A percentile compares a stretch with the other conserved stretches of the same genome.
These are phyloP conservation scores for Golubevia pallescens DNA, from an alignment of 1,284 basidiomycete species.

Conservation along the genomic window DNA sequence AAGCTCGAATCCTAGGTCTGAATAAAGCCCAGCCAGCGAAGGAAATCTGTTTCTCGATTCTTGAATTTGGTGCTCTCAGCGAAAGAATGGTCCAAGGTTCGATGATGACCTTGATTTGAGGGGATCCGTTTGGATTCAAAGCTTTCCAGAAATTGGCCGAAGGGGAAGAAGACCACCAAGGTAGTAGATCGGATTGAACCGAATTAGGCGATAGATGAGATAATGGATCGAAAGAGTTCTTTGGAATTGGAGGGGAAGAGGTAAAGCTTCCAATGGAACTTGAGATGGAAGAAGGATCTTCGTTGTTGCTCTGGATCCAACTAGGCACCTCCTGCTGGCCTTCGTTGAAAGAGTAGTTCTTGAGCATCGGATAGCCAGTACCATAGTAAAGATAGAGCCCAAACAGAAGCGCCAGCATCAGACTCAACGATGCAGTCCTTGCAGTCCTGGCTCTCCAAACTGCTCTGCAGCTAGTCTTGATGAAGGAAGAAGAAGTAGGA, in stretches of 20 bases:
- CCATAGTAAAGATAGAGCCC: slow-evolving; percentile 55
- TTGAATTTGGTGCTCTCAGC: slow-evolving; percentile 69
- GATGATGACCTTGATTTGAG: slow-evolving; percentile 78
- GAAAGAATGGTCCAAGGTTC: slow-evolving; percentile 80
- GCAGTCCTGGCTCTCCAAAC: slow-evolving; percentile 72
- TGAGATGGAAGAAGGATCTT: no score
- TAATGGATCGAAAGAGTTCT: no score
- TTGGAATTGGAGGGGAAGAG: no score
- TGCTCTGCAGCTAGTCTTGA: no score
- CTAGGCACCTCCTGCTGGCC: neutral
- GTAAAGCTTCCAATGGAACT: no score
- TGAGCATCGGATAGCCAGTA: slow-evolving; percentile 28
- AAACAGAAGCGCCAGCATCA: slow-evolving; percentile 40
- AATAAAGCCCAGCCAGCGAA: slow-evolving; percentile 51
- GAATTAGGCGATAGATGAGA: neutral
- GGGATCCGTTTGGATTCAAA: slow-evolving; percentile 76
- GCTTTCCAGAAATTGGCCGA: slow-evolving; percentile 74
- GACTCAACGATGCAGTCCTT: slow-evolving; percentile 74
- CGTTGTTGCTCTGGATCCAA: no score
- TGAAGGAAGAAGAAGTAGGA: no score
- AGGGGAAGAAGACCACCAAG: slow-evolving; percentile 53
- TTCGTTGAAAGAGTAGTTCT: slow-evolving; percentile 7
- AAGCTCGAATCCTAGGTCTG: slow-evolving; percentile 65
- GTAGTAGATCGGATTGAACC: slow-evolving; percentile 9
- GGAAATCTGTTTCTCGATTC: slow-evolving; percentile 67